Conservation (phyloP, 331 rosid species). For the Spiraea crenata region DNA sequence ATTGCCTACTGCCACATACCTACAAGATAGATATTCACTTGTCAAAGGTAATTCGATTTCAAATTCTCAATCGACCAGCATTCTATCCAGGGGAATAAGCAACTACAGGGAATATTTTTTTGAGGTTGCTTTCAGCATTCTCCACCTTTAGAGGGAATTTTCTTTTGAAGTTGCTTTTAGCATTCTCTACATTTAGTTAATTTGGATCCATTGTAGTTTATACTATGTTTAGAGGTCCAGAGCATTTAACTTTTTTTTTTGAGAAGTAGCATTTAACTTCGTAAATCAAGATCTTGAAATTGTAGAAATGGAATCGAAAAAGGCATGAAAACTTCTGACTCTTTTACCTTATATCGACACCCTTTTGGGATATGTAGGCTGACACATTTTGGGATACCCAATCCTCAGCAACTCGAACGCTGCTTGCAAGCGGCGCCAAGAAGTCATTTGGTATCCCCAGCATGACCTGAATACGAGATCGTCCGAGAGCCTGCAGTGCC, state of each 20-base stretch:
- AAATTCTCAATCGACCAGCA: too few relatives aligned
- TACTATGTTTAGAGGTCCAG: too few relatives aligned
- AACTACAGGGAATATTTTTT: too few relatives aligned
- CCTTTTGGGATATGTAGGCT: conserved; percentile 53
- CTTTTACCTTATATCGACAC: conserved; percentile 71
- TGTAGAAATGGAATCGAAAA: background rate
- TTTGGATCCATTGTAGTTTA: too few relatives aligned
- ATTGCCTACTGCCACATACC: conserved; percentile 89
- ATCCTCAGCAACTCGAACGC: conserved; percentile 57
- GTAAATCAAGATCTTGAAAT: background rate
- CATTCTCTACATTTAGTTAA: too few relatives aligned
- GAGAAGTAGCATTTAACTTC: too few relatives aligned
- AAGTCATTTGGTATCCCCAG: conserved; percentile 86
- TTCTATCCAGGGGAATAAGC: too few relatives aligned
- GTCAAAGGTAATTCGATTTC: background rate
- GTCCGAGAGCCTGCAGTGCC: conserved; percentile 78
- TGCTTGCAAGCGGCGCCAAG: conserved; percentile 56
- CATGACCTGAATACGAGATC: conserved; percentile 79
- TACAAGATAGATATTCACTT: conserved; percentile 20
- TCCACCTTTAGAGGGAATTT: too few relatives aligned
- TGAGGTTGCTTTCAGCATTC: too few relatives aligned
- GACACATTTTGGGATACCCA: conserved; percentile 91
- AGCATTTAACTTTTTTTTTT: too few relatives aligned
- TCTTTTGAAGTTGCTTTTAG: too few relatives aligned
- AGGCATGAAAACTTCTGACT: background rate